These are phyloP conservation scores for Penicillium sp. DNA, from an alignment of 2,329 filamentous ascomycete species.

Conservation along the genomic window DNA sequence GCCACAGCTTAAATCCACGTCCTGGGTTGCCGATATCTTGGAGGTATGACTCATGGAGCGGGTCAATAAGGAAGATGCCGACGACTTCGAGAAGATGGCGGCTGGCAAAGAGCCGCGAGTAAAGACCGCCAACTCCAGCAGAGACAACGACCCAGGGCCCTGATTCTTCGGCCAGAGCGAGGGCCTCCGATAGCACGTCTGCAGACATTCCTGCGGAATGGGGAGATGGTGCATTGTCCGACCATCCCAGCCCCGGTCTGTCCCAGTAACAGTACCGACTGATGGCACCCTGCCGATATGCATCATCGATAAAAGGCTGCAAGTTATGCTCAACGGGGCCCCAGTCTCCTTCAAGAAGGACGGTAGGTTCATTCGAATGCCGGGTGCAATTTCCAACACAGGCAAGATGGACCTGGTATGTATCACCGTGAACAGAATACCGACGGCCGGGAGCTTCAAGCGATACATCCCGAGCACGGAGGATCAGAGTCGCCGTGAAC, in stretches of 20 bases:
- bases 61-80: slow-evolving; percentile 82
- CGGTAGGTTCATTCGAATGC: slow-evolving; percentile 63
- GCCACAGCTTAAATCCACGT: slow-evolving; percentile 82
- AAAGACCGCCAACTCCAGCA: slow-evolving; percentile 81
- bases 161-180: slow-evolving; percentile 74
- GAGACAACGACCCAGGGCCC: slow-evolving; percentile 88
- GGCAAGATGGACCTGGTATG: slow-evolving; percentile 83
- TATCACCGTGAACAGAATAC: slow-evolving; percentile 77
- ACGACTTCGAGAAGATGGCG: slow-evolving; percentile 72
- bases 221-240: slow-evolving; percentile 88
- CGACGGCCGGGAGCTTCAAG: slow-evolving; percentile 70
- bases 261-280: slow-evolving; percentile 92
- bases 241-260: slow-evolving; percentile 83
- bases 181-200: slow-evolving; percentile 81
- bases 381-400: slow-evolving; percentile 71
- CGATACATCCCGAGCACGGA: slow-evolving; percentile 76
- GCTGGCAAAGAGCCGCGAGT: slow-evolving; percentile 86
- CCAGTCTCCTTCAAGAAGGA: slow-evolving; percentile 83
- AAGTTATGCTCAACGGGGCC: slow-evolving; percentile 74
- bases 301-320: slow-evolving; percentile 73
- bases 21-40: slow-evolving; percentile 61
- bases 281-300: slow-evolving; percentile 77
- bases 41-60: slow-evolving; percentile 84
- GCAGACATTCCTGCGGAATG: slow-evolving; percentile 91
- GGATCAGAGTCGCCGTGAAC: slow-evolving; percentile 73